Conservation (phyloP, 306 rosid species). For the cucumber (Cucumis sativus) region Cucumber_9930_V3 NC_026657.2:36729001-36729500, state of each 20-base stretch:
- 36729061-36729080: conserved; percentile 81
- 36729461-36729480: not conserved
- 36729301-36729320: not conserved
- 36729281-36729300: not conserved
- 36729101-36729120: conserved; percentile 78
- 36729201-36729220: conserved; percentile 93
- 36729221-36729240: conserved; percentile 90
- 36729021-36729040: not conserved
- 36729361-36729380: conserved; percentile 89
- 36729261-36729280: not conserved
- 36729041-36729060: conserved; percentile 14
- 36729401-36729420: conserved; percentile 38
- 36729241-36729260: conserved; percentile 8
- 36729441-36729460: not conserved
- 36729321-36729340: conserved; percentile 71
- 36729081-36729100: conserved; percentile 74
- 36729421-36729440: not conserved
- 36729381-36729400: conserved; percentile 68
- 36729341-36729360: conserved; percentile 81
- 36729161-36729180: conserved; percentile 83
- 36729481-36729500: conserved; percentile 47
- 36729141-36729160: conserved; percentile 80
- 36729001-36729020: not conserved
- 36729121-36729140: conserved; percentile 96
- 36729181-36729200: conserved; percentile 85